Conservation (phyloP, 2,329 filamentous ascomycete species). For the Huntiella abstrusa region DNA sequence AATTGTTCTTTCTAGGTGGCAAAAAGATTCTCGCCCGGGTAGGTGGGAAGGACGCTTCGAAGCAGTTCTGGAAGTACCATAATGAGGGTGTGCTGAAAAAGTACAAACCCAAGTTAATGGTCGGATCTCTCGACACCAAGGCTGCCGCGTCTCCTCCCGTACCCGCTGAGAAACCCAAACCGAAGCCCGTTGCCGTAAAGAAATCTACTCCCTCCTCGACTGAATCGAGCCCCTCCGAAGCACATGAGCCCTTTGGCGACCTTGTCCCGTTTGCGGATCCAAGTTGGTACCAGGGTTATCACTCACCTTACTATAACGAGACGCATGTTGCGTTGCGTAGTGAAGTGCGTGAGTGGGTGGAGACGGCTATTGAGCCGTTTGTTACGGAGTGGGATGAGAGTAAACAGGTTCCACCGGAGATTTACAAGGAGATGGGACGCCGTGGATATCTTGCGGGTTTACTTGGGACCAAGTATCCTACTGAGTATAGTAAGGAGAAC, state of each 20-base stretch:
- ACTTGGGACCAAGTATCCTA: constrained; percentile 66
- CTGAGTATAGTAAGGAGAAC: constrained; percentile 48
- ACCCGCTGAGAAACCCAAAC: constrained; percentile 22
- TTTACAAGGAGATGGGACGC: constrained; percentile 92
- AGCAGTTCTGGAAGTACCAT: constrained; percentile 58
- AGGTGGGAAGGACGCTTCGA: constrained; percentile 46
- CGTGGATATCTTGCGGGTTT: constrained; percentile 86
- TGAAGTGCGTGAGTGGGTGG: constrained; percentile 85
- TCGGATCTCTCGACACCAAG: constrained; percentile 81
- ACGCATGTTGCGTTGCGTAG: constrained; percentile 76
- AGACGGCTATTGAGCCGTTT: constrained; percentile 71
- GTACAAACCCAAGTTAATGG: constrained; percentile 55
- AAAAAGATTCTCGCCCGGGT: constrained; percentile 47
- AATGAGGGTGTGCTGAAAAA: constrained; percentile 79
- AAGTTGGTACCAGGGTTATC: constrained; percentile 86
- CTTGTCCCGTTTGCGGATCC: constrained; percentile 86
- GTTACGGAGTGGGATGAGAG: constrained; percentile 96
- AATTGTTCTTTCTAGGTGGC: constrained; percentile 24
- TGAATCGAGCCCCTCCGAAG: constrained; percentile 31
- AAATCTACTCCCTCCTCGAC: constrained; percentile 13
- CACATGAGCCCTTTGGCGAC: constrained; percentile 60
- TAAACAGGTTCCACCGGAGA: constrained; percentile 67
- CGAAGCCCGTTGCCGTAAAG: constrained; percentile 18
- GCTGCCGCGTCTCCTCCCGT: constrained; percentile 33
- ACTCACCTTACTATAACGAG: constrained; percentile 93